These are phyloP conservation scores for Coemansia sp. DNA, from an alignment of 192 early-diverging fungal genomes.

Conservation along the genomic window DNA sequence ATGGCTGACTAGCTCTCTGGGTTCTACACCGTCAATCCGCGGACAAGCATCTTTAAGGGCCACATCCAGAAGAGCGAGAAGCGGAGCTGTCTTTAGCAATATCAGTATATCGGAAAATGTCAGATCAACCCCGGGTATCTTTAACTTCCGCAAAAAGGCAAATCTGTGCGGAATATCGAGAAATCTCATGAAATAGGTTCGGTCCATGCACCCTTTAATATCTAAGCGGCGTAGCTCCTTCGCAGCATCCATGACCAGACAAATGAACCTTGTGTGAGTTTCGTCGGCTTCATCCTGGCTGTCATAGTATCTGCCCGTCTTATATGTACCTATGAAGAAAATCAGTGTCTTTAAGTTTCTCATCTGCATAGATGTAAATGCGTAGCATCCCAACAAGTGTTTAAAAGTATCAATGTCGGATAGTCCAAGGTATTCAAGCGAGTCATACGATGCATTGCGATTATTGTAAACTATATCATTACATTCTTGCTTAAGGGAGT, in stretches of 20 bases:
- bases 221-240: background rate
- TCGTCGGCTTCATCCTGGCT: background rate
- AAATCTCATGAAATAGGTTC: background rate
- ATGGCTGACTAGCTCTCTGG: too few relatives aligned
- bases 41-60: too few relatives aligned
- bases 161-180: background rate
- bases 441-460: background rate
- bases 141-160: too few relatives aligned
- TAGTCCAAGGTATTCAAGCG: background rate
- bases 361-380: background rate
- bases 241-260: background rate
- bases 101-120: too few relatives aligned
- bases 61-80: too few relatives aligned
- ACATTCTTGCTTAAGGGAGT: background rate
- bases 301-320: background rate
- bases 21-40: too few relatives aligned
- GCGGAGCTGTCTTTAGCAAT: background rate
- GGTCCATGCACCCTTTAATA: background rate
- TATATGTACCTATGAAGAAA: background rate
- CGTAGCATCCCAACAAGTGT: background rate
- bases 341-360: background rate
- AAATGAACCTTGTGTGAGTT: background rate
- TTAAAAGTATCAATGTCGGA: background rate
- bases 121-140: too few relatives aligned
- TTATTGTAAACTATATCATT: background rate